These are phyloP conservation scores for Cladophialophora chaetospira DNA, from an alignment of 2,329 filamentous ascomycete genomes.

Conservation along the genomic window DNA sequence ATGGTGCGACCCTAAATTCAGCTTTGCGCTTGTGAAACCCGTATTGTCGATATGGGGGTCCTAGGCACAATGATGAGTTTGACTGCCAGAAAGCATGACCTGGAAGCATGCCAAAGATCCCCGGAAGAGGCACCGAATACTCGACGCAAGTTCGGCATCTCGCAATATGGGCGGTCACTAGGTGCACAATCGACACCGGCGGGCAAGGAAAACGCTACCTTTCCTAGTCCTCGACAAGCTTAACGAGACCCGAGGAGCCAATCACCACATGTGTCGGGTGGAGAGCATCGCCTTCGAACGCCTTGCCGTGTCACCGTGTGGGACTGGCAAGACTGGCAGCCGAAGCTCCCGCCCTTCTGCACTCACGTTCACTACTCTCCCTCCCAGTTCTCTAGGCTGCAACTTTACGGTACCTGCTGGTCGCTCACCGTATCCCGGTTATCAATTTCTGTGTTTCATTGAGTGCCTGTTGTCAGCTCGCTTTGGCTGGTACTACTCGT, in stretches of 20 bases:
- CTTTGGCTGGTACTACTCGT: conserved; percentile 5
- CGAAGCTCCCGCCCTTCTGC: background rate
- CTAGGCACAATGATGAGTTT: background rate
- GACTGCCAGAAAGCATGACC: background rate
- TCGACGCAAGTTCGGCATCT: background rate
- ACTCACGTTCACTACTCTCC: conserved; percentile 3
- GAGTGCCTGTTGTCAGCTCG: conserved; percentile 9
- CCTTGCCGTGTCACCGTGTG: too few species aligned
- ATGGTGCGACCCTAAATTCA: conserved; percentile 25
- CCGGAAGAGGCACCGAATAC: background rate
- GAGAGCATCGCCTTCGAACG: too few species aligned
- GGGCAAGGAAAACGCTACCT: conserved; percentile 1
- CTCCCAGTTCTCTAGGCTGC: conserved; percentile 16
- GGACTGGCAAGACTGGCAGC: too few species aligned
- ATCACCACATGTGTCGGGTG: too few species aligned
- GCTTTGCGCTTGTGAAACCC: conserved; percentile 16
- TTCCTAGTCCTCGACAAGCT: conserved; percentile 3
- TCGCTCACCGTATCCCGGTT: conserved; percentile 6
- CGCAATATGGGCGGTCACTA: background rate
- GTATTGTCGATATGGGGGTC: background rate
- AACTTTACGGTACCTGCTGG: conserved; percentile 16
- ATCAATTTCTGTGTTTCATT: conserved; percentile 12
- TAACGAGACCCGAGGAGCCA: too few species aligned
- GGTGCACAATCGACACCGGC: background rate
- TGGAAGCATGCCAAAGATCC: background rate